A percentile compares a stretch with the other conserved stretches of the same genome.
phyloP scores from a whole-genome alignment of 2,329 filamentous ascomycete species.

The Alternaria rosae region DNA sequence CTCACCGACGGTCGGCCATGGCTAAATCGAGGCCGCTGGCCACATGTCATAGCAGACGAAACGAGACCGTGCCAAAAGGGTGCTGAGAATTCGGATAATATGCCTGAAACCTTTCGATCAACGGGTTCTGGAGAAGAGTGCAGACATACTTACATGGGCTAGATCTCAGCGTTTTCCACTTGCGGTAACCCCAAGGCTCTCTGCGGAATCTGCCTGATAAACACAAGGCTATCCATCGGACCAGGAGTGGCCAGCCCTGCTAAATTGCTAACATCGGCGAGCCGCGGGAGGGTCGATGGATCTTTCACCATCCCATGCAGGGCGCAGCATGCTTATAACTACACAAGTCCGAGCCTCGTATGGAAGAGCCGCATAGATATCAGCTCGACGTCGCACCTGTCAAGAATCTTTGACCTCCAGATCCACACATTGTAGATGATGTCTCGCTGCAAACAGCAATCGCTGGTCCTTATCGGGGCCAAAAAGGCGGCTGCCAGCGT shows the following conservation, averaged over 20 bases:
- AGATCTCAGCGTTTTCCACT: neutral
- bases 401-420: neutral
- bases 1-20: neutral
- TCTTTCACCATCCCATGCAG: neutral
- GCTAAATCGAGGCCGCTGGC: neutral
- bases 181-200: neutral
- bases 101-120: neutral
- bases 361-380: neutral
- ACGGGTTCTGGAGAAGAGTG: neutral
- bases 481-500: neutral
- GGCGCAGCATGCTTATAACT: neutral
- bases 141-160: neutral
- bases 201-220: neutral
- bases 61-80: neutral
- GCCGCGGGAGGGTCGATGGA: neutral
- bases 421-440: neutral
- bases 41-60: neutral
- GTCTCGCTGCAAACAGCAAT: constrained; percentile 1
- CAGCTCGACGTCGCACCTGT: neutral
- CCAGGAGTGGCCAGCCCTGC: neutral
- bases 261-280: neutral
- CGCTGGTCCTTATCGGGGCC: neutral
- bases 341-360: neutral
- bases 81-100: neutral
- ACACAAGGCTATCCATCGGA: neutral